Base-by-base conservation (phyloP, 805 yeast genomes). In the Komagataella pastoris region DNA sequence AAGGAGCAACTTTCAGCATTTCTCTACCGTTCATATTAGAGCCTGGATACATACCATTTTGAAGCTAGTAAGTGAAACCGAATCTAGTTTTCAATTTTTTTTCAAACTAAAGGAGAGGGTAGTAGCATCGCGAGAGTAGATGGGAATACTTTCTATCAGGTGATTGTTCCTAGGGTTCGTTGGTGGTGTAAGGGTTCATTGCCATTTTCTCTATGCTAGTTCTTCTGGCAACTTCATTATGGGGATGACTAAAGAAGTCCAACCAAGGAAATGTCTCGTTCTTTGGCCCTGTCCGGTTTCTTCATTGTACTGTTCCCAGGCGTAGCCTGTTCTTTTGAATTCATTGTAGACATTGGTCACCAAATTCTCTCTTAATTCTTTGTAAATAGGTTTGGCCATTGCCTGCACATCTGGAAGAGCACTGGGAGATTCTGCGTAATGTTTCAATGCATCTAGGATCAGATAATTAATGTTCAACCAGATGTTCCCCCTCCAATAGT, bases 401-500 rank as follows among this genome's bases (percentile, higher is more conserved):
- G 54, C 59, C 17, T 65, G 60, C 1, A 73, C 65, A 52, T 66
- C 59, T 3, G 59, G 58, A 14, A 62, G 61, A 1, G 58, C 56
- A 4, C 64, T 68, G 1, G 74, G 60, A 6, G 57, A 49, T 1
- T 57, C 55, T 1, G 64, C 70, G 52, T 90, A 91, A 62, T 79
- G 68, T 36, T 70, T 64, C 55, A 93, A 69, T 3, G 86, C 76
- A 51, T 88, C 93, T 47, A 93, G 70, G 3, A 83, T 72, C 65
- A 93, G 69, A 61, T 88, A 91, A 69, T 93, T 93, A 61, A 93
- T 85, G 64, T 89, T 86, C 58, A 89, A 72, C 98, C 98, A 93
- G 24, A 93, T 74, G 17, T 95, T 88, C 1, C 97, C 93, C 56
- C 96, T 77, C 99, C 99, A 93, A 69, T 93, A 93, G 65, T 91